Percentiles rank a stretch among this genome's conserved stretches.
Conservation (phyloP, 176 grass and related monocot species). For the Zea luxurians region DNA sequence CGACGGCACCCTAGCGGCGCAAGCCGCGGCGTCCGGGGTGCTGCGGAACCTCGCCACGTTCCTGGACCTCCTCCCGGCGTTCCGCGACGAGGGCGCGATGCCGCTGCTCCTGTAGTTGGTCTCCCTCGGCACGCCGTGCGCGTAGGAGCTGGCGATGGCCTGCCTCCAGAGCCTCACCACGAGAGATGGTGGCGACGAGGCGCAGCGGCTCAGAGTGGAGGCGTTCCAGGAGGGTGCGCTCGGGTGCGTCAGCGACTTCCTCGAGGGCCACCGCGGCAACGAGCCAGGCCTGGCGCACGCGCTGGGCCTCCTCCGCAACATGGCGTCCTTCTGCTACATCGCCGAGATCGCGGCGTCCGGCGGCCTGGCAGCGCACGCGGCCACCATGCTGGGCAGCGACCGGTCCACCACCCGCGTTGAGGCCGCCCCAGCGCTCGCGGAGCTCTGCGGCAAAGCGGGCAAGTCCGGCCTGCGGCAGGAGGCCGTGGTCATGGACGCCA, state of each 20-base stretch:
- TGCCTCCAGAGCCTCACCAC: constrained; percentile 74
- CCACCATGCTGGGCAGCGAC: constrained; percentile 51
- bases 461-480: no score
- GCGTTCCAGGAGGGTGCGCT: constrained; percentile 79
- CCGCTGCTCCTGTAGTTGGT: constrained; percentile 58
- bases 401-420: constrained; percentile 41
- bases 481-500: constrained; percentile 30
- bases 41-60: constrained; percentile 58
- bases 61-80: constrained; percentile 51
- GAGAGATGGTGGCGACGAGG: constrained; percentile 52
- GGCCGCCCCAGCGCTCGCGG: constrained; percentile 63
- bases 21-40: constrained; percentile 66
- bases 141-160: constrained; percentile 59
- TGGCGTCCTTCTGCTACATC: constrained; percentile 71
- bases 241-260: constrained; percentile 65
- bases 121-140: constrained; percentile 58
- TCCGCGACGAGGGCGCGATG: constrained; percentile 68
- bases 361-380: constrained; percentile 45
- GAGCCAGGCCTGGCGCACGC: constrained; percentile 56
- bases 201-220: constrained; percentile 57
- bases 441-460: constrained; percentile 33
- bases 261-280: constrained; percentile 46
- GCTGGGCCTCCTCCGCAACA: constrained; percentile 67
- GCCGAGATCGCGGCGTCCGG: constrained; percentile 57
- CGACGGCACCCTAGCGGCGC: constrained; percentile 56